Evolutionary conservation across 139 green algal genomes (phyloP).

Genomic region (Micromonas commoda): DNA sequence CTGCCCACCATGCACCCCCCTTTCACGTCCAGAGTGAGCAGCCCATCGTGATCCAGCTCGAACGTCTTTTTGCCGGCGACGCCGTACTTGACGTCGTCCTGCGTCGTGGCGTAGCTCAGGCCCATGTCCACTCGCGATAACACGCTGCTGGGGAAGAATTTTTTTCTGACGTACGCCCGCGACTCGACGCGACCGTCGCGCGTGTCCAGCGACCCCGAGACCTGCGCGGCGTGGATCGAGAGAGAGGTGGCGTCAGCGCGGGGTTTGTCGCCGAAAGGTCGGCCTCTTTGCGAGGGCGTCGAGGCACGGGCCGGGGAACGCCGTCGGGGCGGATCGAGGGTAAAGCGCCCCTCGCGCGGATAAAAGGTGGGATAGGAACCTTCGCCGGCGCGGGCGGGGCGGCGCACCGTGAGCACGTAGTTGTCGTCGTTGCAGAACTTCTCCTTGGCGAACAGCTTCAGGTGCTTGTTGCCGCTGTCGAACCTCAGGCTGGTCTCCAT

Average conservation of each 20-base stretch:
- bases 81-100: constrained; percentile 41
- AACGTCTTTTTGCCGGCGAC: constrained; percentile 43
- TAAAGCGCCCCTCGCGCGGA: too few relatives aligned
- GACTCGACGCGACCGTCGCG: constrained; percentile 26
- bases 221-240: too few relatives aligned
- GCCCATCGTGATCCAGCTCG: constrained; percentile 43
- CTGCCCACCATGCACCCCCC: constrained; percentile 10
- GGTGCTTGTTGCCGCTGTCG: constrained; percentile 24
- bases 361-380: too few relatives aligned
- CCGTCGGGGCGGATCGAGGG: too few relatives aligned
- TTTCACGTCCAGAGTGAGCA: constrained; percentile 48
- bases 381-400: too few relatives aligned
- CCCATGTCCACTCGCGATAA: constrained; percentile 41
- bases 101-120: constrained; percentile 34
- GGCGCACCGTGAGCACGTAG: constrained; percentile 42
- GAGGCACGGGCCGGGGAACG: too few relatives aligned
- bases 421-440: constrained; percentile 47
- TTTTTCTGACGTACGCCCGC: constrained; percentile 39
- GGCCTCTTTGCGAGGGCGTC: too few relatives aligned
- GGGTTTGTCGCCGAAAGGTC: too few relatives aligned
- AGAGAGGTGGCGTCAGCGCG: too few relatives aligned
- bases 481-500: constrained; percentile 50
- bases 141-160: constrained; percentile 43
- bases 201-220: constrained; percentile 36
- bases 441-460: constrained; percentile 45